Percentiles rank a stretch among this genome's conserved stretches.
phyloP scores from a whole-genome alignment of 257 asterid genomes.

The Capsicum rhomboideum region DNA sequence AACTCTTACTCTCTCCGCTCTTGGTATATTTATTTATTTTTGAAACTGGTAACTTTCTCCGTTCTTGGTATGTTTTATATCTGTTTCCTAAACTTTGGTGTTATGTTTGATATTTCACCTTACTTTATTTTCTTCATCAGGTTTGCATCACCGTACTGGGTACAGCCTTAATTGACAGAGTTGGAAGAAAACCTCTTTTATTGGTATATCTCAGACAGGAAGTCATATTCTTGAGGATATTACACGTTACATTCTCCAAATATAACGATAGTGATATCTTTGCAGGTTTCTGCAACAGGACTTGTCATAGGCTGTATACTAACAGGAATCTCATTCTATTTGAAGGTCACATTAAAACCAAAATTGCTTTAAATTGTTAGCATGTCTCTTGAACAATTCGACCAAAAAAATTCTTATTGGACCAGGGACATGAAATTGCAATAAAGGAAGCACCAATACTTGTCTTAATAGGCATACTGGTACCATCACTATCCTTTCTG shows the following conservation, averaged over 20 bases:
- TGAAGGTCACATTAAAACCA: constrained; percentile 38
- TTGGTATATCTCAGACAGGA: constrained; percentile 35
- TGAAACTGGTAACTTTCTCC: no score
- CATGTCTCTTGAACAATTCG: constrained; percentile 2
- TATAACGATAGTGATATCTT: neutral
- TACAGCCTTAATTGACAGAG: constrained; percentile 58
- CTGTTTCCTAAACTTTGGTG: no score
- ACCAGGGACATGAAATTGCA: constrained; percentile 63
- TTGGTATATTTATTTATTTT: neutral
- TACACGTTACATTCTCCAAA: neutral
- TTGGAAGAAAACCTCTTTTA: constrained; percentile 81
- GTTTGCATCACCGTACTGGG: constrained; percentile 64
- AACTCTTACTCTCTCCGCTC: neutral
- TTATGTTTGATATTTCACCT: neutral
- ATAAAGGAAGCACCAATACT: constrained; percentile 51
- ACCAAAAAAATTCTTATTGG: neutral
- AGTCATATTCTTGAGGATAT: neutral
- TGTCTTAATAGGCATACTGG: constrained; percentile 78
- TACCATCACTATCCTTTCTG: constrained; percentile 7
- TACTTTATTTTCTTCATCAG: constrained; percentile 18
- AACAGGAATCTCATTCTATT: constrained; percentile 61
- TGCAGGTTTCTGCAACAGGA: constrained; percentile 74
- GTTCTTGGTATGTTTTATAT: no score
- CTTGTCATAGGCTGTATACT: constrained; percentile 68
- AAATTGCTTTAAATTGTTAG: neutral